Evolutionary conservation across 2,329 filamentous ascomycete species (phyloP).

Genomic region (Aspergillus pseudoglaucus): DNA sequence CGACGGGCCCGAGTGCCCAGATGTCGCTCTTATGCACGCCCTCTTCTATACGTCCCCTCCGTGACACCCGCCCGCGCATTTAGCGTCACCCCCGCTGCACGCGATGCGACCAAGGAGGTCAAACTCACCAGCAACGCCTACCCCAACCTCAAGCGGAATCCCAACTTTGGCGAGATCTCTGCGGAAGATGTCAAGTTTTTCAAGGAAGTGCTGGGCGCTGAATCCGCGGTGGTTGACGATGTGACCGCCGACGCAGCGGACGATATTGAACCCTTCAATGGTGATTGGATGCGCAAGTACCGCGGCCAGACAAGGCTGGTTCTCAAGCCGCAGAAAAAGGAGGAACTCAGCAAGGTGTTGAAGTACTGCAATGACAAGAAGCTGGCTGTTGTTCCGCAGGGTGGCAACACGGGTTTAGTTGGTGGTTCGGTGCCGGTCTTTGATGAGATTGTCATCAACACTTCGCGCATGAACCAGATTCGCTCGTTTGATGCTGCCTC

Average conservation of each 20-base stretch:
- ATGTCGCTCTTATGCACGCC: conserved; percentile 17
- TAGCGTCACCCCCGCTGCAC: conserved; percentile 20
- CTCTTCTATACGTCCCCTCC: conserved; percentile 13
- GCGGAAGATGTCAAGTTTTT: conserved; percentile 77
- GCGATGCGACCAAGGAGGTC: conserved; percentile 33
- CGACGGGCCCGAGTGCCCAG: conserved; percentile 28
- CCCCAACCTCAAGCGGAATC: conserved; percentile 72
- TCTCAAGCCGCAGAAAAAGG: conserved; percentile 73
- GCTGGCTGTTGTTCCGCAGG: conserved; percentile 92
- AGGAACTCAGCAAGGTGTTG: conserved; percentile 84
- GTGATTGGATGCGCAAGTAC: conserved; percentile 99
- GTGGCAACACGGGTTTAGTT: conserved; percentile 92
- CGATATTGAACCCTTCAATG: conserved; percentile 87
- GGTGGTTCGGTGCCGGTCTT: conserved; percentile 95
- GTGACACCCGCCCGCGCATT: conserved; percentile 22
- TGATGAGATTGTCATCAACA: conserved; percentile 93
- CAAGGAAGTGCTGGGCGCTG: conserved; percentile 68
- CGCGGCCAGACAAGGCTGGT: conserved; percentile 82
- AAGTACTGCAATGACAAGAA: conserved; percentile 92
- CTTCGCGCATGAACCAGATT: conserved; percentile 84
- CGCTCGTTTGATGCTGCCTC: conserved; percentile 89
- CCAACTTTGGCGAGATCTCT: conserved; percentile 63
- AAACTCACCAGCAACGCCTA: conserved; percentile 78
- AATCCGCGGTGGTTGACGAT: conserved; percentile 77
- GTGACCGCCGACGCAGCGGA: conserved; percentile 66